A percentile compares a stretch with the other conserved stretches of the same genome.
Evolutionary conservation across 139 green algal genomes (phyloP).

Genomic region (Coelastrella sp.): DNA sequence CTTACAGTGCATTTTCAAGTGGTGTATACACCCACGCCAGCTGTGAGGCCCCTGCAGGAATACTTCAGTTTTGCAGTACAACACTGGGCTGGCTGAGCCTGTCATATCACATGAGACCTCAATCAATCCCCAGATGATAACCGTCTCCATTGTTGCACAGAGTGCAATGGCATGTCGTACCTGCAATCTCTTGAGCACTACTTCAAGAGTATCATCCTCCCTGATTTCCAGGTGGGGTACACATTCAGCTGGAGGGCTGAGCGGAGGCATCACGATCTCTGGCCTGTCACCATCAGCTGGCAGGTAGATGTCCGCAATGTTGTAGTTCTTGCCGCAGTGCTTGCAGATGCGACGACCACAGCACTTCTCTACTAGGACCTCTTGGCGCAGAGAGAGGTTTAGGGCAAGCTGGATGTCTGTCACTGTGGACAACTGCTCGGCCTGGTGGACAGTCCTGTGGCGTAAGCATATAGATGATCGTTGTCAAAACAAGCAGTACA

Average conservation of each 20-base stretch:
- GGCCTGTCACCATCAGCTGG: constrained; percentile 63
- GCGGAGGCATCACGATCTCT: constrained; percentile 93
- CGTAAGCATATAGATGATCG: no score
- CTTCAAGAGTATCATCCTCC: constrained; percentile 89
- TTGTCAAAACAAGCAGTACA: no score
- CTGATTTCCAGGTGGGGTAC: constrained; percentile 81
- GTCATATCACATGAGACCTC: no score
- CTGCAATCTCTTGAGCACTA: constrained; percentile 86
- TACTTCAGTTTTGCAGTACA: no score
- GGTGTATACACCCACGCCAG: no score
- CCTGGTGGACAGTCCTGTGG: constrained; percentile 62
- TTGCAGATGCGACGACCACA: constrained; percentile 88
- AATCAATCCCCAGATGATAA: no score
- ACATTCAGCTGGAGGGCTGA: constrained; percentile 85
- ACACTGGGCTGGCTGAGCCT: no score
- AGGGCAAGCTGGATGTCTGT: constrained; percentile 83
- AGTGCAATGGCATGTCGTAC: no score
- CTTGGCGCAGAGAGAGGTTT: constrained; percentile 91
- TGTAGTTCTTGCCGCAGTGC: constrained; percentile 95
- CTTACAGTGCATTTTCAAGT: no score
- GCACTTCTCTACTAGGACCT: constrained; percentile 95
- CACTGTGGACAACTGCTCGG: constrained; percentile 74
- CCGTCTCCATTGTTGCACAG: no score
- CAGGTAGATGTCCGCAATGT: constrained; percentile 95
- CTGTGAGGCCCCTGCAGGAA: no score